These are phyloP conservation scores for Linum tenue DNA, from an alignment of 345 rosid genomes.

Conservation along the genomic window DNA sequence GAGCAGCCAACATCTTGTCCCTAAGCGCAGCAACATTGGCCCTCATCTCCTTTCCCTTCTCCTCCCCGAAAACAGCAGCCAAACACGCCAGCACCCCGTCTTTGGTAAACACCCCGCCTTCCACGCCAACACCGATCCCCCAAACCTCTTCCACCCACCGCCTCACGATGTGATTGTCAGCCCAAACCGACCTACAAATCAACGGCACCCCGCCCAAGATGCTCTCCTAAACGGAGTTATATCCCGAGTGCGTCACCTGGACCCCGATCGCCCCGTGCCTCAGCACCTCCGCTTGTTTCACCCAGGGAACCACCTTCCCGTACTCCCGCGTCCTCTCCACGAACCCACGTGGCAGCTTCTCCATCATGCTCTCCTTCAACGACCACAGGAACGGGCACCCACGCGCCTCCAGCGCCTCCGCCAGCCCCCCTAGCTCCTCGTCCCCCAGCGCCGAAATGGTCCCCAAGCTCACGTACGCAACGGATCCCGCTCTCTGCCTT, in stretches of 20 bases:
- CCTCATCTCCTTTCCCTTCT: conserved; percentile 5
- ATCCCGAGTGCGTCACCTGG: conserved; percentile 12
- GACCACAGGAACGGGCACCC: conserved; percentile 18
- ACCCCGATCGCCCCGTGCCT: conserved; percentile 7
- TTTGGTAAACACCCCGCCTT: conserved; percentile 14
- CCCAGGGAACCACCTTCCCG: conserved; percentile 10
- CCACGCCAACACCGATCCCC: conserved; percentile 14
- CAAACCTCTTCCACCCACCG: conserved; percentile 9
- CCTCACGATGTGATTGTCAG: conserved; percentile 3
- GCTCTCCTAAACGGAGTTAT: conserved; percentile 15
- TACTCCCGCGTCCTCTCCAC: conserved; percentile 7
- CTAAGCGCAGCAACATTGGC: neutral
- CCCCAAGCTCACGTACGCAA: conserved; percentile 3
- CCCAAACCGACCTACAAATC: conserved; percentile 16
- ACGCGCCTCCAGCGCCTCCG: neutral
- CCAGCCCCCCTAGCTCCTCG: neutral
- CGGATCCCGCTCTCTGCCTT: conserved; percentile 7
- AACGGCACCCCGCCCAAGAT: conserved; percentile 12
- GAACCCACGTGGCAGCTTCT: conserved; percentile 12
- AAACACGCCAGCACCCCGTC: conserved; percentile 3
- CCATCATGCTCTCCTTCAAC: conserved; percentile 5
- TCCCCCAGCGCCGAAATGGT: neutral
- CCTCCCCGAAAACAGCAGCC: conserved; percentile 1
- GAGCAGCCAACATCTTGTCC: no score
- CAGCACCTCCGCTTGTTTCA: neutral